Conservation (phyloP, 2,329 filamentous ascomycete genomes). For the Aspergillus sp. region DNA sequence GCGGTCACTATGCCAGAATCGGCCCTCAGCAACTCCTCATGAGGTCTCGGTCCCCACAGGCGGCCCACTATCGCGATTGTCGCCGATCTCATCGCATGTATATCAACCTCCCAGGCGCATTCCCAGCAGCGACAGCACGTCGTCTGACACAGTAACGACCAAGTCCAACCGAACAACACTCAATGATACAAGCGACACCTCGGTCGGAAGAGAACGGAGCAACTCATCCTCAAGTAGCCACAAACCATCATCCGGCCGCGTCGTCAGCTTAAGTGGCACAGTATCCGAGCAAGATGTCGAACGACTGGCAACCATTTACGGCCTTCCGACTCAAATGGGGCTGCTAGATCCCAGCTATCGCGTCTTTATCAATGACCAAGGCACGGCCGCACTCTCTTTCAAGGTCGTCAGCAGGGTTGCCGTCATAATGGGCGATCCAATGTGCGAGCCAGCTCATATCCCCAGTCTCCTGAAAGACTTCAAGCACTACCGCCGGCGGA, state of each 20-base stretch:
- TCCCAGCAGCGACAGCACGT: neutral
- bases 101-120: neutral
- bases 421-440: constrained; percentile 41
- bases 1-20: neutral
- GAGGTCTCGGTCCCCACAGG: too few species aligned
- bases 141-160: neutral
- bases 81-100: too few species aligned
- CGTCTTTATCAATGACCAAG: constrained; percentile 40
- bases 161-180: neutral
- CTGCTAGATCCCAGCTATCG: constrained; percentile 44
- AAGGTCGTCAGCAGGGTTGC: constrained; percentile 39
- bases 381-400: constrained; percentile 39
- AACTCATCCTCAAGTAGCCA: neutral
- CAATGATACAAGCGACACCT: too few species aligned
- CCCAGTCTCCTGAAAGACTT: constrained; percentile 37
- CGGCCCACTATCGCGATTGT: too few species aligned
- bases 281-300: neutral
- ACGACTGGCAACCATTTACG: constrained; percentile 32
- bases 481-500: constrained; percentile 29
- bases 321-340: constrained; percentile 45
- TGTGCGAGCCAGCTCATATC: constrained; percentile 31
- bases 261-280: neutral
- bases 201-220: too few species aligned
- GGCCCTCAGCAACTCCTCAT: too few species aligned
- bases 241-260: neutral